Percentiles rank a stretch among this genome's conserved stretches.
These are phyloP conservation scores for Coniella lustricola DNA, from an alignment of 2,329 filamentous ascomycete species.

Conservation along the genomic window DNA sequence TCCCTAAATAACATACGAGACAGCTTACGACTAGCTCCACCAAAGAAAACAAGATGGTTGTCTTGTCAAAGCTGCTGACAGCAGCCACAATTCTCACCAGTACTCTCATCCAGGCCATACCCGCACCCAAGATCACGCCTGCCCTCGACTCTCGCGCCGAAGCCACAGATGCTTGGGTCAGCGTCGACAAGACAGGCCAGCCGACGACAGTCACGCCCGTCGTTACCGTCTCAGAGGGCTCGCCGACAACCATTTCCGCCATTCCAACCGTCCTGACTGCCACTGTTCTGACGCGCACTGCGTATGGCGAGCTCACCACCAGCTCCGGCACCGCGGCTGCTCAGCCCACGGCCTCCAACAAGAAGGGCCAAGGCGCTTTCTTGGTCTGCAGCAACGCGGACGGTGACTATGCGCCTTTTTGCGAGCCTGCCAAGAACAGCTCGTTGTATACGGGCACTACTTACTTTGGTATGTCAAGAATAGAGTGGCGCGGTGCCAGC, in stretches of 20 bases:
- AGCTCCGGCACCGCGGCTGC: constrained; percentile 33
- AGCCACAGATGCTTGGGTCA: constrained; percentile 42
- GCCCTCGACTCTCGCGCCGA: constrained; percentile 6
- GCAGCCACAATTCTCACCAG: constrained; percentile 7
- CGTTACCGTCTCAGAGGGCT: constrained; percentile 35
- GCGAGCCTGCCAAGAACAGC: constrained; percentile 37
- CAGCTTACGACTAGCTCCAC: not conserved
- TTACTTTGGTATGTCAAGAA: constrained; percentile 44
- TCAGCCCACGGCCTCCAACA: constrained; percentile 38
- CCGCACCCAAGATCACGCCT: constrained; percentile 3
- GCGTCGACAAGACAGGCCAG: constrained; percentile 39
- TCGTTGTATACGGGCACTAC: constrained; percentile 37
- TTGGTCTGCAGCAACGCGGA: constrained; percentile 41
- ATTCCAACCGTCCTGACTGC: constrained; percentile 35
- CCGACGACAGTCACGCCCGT: constrained; percentile 44
- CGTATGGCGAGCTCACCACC: constrained; percentile 25
- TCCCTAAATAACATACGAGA: too few relatives aligned
- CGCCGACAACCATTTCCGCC: constrained; percentile 32
- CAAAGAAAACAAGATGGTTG: not conserved
- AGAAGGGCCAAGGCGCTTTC: constrained; percentile 41
- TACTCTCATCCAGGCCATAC: constrained; percentile 4
- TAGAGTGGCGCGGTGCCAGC: too few relatives aligned
- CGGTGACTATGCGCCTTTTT: constrained; percentile 43
- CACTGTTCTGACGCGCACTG: constrained; percentile 28
- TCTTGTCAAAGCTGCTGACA: constrained; percentile 7